These are phyloP conservation scores for Starmerella kuoi DNA, from an alignment of 805 yeast species.

Conservation along the genomic window DNA sequence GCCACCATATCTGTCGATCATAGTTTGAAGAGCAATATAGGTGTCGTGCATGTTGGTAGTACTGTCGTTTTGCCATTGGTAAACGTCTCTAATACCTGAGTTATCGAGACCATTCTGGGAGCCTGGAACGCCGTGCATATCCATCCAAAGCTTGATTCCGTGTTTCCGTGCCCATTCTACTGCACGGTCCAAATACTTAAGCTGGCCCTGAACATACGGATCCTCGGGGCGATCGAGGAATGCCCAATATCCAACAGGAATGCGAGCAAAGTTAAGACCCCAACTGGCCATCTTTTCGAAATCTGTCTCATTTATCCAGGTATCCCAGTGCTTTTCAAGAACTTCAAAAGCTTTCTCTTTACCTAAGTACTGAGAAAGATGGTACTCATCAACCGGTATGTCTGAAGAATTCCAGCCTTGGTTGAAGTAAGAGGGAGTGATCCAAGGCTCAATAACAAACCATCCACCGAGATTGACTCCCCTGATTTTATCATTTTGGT, in stretches of 20 bases:
- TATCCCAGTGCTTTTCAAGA: conserved; percentile 60
- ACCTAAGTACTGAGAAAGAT: conserved; percentile 50
- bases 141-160: conserved; percentile 72
- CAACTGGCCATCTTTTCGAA: conserved; percentile 41
- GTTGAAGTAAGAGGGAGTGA: conserved; percentile 52
- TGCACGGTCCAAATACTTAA: conserved; percentile 58
- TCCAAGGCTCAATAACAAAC: conserved; percentile 78
- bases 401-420: conserved; percentile 18
- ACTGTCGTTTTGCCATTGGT: conserved; percentile 38
- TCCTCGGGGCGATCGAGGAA: conserved; percentile 49
- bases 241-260: conserved; percentile 96
- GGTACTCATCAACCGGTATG: conserved; percentile 76
- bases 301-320: conserved; percentile 66
- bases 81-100: conserved; percentile 65
- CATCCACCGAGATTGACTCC: conserved; percentile 77
- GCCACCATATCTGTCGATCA: conserved; percentile 53
- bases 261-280: conserved; percentile 62
- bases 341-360: conserved; percentile 40
- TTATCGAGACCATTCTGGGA: conserved; percentile 94
- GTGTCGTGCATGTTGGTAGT: conserved; percentile 48
- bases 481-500: conserved; percentile 26
- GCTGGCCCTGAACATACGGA: conserved; percentile 82
- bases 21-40: conserved; percentile 39
- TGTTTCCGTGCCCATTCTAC: conserved; percentile 57
- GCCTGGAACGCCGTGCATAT: conserved; percentile 93